Evolutionary conservation across 1,284 basidiomycete genomes (phyloP).

Genomic region (Cystodermella granulosa): DNA sequence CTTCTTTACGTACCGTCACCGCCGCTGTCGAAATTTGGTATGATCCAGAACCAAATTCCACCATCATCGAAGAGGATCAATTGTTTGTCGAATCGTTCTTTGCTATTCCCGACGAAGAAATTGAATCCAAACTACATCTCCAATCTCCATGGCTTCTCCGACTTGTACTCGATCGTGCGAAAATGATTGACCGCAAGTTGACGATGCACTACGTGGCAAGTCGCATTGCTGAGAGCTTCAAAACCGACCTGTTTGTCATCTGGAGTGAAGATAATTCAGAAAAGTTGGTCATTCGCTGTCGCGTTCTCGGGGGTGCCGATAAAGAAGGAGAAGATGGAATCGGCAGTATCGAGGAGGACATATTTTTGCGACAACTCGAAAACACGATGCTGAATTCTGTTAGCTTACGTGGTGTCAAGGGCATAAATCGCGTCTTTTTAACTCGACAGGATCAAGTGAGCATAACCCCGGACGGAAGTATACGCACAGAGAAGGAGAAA

Average conservation of each 20-base stretch:
- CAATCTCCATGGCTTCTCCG: conserved; percentile 97
- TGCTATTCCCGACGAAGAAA: conserved; percentile 96
- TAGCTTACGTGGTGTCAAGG: conserved; percentile 86
- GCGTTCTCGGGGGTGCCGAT: conserved; percentile 83
- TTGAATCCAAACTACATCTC: conserved; percentile 83
- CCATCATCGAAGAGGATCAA: conserved; percentile 93
- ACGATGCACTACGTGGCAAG: conserved; percentile 95
- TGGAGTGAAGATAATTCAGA: conserved; percentile 99
- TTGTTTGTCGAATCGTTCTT: conserved; percentile 99
- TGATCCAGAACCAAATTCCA: conserved; percentile 88
- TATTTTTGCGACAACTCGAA: conserved; percentile 94
- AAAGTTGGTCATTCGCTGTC: conserved; percentile 94
- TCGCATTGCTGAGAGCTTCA: conserved; percentile 91
- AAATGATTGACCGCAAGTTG: conserved; percentile 96
- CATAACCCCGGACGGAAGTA: conserved; percentile 60
- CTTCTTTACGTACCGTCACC: conserved; percentile 91
- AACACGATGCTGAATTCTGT: conserved; percentile 97
- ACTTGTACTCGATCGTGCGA: conserved; percentile 92
- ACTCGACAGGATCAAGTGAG: conserved; percentile 80
- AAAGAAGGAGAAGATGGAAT: conserved; percentile 86
- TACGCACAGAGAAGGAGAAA: conserved; percentile 58
- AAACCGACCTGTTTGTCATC: conserved; percentile 95
- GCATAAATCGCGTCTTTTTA: conserved; percentile 92
- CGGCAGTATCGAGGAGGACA: conserved; percentile 82
- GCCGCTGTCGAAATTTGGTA: conserved; percentile 98